Evolutionary conservation across 176 grass and related monocot species (phyloP).

Genomic region (Oryza nivara): DNA sequence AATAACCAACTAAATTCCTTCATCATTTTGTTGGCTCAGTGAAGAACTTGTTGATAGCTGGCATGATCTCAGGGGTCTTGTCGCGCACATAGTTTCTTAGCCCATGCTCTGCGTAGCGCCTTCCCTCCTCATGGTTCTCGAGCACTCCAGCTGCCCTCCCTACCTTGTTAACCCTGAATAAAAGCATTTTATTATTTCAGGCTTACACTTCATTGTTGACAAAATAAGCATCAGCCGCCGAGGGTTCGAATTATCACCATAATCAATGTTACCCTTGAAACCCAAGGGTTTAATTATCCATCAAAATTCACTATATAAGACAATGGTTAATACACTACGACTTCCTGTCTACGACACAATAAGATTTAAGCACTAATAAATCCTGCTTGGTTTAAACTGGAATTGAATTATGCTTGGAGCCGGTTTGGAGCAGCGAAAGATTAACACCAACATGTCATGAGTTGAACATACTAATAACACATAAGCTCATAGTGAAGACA

Average conservation of each 20-base stretch:
- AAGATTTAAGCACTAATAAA: not conserved
- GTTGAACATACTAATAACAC: not conserved
- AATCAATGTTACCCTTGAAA: not conserved
- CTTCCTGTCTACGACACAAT: not conserved
- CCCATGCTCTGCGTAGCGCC: slow-evolving; percentile 62
- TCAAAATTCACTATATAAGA: not conserved
- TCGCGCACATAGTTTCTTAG: slow-evolving; percentile 65
- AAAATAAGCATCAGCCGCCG: not conserved
- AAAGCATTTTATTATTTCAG: not conserved
- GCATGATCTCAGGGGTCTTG: slow-evolving; percentile 84
- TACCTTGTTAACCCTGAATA: slow-evolving; percentile 74
- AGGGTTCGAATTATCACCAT: not conserved
- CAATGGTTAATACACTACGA: not conserved
- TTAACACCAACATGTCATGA: not conserved
- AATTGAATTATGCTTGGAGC: not conserved
- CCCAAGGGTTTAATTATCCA: not conserved
- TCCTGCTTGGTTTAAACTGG: not conserved
- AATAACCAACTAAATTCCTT: slow-evolving; percentile 24
- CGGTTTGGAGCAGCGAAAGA: not conserved
- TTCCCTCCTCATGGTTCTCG: slow-evolving; percentile 74
- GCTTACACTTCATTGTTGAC: not conserved
- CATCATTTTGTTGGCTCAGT: slow-evolving; percentile 58
- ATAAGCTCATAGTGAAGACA: not conserved
- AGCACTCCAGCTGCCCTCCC: slow-evolving; percentile 74
- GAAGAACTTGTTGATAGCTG: slow-evolving; percentile 76